phyloP scores from a whole-genome alignment of 495 filamentous ascomycete genomes.

The Penicillium flavigenum region DNA sequence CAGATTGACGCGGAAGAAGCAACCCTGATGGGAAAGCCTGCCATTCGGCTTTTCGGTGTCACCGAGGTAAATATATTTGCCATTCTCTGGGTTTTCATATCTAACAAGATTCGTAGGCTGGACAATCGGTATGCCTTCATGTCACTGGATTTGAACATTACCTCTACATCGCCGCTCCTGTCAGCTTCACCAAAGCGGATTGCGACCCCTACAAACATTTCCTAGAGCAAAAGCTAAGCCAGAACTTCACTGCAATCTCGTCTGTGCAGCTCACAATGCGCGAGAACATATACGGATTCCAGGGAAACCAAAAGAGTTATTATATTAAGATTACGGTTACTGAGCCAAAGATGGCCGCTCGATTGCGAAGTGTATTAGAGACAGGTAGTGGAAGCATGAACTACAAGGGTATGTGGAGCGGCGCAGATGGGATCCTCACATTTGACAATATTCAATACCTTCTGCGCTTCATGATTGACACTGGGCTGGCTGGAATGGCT shows the following conservation, averaged over 20 bases:
- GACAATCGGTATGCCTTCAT: conserved; percentile 92
- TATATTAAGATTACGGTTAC: conserved; percentile 91
- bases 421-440: conserved; percentile 69
- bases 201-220: conserved; percentile 72
- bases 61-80: conserved; percentile 62
- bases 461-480: conserved; percentile 96
- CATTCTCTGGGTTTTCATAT: neutral
- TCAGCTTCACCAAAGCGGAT: conserved; percentile 73
- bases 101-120: conserved; percentile 47
- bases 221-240: conserved; percentile 70
- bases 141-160: conserved; percentile 97
- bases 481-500: conserved; percentile 88
- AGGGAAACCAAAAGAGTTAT: conserved; percentile 85
- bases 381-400: conserved; percentile 63
- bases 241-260: conserved; percentile 62
- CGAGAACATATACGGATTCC: conserved; percentile 89
- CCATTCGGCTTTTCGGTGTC: conserved; percentile 92
- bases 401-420: conserved; percentile 87
- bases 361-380: conserved; percentile 71
- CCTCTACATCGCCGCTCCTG: conserved; percentile 86
- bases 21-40: conserved; percentile 62
- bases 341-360: conserved; percentile 77
- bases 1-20: conserved; percentile 96
- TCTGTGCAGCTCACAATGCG: conserved; percentile 75
- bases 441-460: conserved; percentile 96